Percentiles rank a stretch among this genome's conserved stretches.
phyloP scores from a whole-genome alignment of 352 stramenopile genomes.

The Phytophthora citrophthora region DNA sequence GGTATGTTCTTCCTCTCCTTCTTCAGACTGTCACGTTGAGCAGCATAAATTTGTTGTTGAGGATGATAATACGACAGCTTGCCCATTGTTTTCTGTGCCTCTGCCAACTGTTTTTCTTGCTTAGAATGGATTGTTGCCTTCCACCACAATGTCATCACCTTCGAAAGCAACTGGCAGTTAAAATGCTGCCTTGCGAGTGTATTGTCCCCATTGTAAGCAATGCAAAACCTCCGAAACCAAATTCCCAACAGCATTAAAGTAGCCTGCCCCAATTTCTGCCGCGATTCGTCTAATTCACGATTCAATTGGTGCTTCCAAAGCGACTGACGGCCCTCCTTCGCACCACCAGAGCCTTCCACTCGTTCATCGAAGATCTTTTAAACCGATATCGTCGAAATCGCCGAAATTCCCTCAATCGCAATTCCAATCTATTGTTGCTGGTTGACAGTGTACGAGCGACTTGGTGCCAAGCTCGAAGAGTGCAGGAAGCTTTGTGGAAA shows the following conservation, averaged over 20 bases:
- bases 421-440: slow-evolving; percentile 31
- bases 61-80: slow-evolving; percentile 50
- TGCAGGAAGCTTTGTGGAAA: slow-evolving; percentile 27
- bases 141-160: slow-evolving; percentile 46
- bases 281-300: slow-evolving; percentile 21
- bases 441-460: slow-evolving; percentile 9
- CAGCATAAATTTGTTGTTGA: slow-evolving; percentile 32
- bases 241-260: slow-evolving; percentile 4
- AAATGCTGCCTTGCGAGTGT: slow-evolving; percentile 20
- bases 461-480: slow-evolving; percentile 33
- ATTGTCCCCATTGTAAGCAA: slow-evolving; percentile 5
- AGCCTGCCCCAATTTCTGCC: slow-evolving; percentile 7
- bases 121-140: slow-evolving; percentile 50
- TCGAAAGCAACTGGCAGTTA: slow-evolving; percentile 20
- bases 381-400: background rate
- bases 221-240: slow-evolving; percentile 30
- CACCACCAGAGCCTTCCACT: slow-evolving; percentile 24
- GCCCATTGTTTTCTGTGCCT: slow-evolving; percentile 40
- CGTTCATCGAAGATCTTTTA: slow-evolving; percentile 5
- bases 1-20: slow-evolving; percentile 4
- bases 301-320: slow-evolving; percentile 28
- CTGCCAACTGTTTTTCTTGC: slow-evolving; percentile 53
- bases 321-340: slow-evolving; percentile 20
- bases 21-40: background rate
- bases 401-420: slow-evolving; percentile 41